These are phyloP conservation scores for Candida verbasci DNA, from an alignment of 805 yeast species.

Conservation along the genomic window DNA sequence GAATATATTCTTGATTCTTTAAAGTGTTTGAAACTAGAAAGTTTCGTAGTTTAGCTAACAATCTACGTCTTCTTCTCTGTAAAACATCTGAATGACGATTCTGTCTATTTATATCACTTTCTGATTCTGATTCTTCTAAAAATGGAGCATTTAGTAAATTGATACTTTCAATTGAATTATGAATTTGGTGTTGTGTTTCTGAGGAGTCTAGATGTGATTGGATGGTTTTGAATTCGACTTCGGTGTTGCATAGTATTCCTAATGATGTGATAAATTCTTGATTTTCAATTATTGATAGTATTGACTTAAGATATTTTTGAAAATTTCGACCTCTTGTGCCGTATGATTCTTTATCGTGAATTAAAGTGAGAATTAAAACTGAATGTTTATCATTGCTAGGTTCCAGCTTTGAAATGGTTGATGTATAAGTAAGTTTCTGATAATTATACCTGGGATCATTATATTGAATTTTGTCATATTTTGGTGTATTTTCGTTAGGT, in stretches of 20 bases:
- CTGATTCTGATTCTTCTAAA: conserved; percentile 17
- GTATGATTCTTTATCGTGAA: conserved; percentile 1
- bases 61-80: conserved; percentile 31
- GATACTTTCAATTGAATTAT: conserved; percentile 11
- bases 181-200: conserved; percentile 2
- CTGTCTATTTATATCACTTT: conserved; percentile 13
- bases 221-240: conserved; percentile 19
- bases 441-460: too few species aligned
- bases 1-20: conserved; percentile 25
- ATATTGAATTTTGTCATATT: too few species aligned
- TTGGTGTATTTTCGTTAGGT: too few species aligned
- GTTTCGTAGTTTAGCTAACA: conserved; percentile 35
- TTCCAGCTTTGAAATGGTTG: too few species aligned
- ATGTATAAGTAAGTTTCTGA: too few species aligned
- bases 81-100: conserved; percentile 23
- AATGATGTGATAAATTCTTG: conserved; percentile 14
- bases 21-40: conserved; percentile 26
- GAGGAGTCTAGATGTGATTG: conserved; percentile 13
- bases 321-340: conserved; percentile 12
- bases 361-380: conserved; percentile 1
- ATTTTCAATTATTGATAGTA: conserved; percentile 20
- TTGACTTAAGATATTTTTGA: conserved; percentile 25
- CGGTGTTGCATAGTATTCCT: conserved; percentile 28
- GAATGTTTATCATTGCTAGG: too few species aligned
- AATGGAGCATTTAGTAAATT: conserved; percentile 31